A percentile compares a stretch with the other conserved stretches of the same genome.
phyloP scores from a whole-genome alignment of 169 alveolate species.

The Fabrea salina region DNA sequence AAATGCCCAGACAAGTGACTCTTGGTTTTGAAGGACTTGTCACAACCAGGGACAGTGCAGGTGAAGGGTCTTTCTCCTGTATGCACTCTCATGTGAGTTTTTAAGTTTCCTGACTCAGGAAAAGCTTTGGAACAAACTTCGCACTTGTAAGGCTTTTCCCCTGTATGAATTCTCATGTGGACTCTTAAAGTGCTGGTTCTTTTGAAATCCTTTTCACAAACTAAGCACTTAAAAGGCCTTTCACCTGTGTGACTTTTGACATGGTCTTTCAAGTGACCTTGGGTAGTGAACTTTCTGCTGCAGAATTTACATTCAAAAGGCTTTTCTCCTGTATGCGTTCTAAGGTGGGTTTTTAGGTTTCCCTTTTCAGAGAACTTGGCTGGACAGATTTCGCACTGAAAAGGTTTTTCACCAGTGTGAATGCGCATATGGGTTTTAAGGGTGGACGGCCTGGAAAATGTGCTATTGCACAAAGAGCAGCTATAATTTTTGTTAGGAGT shows the following conservation, averaged over 20 bases:
- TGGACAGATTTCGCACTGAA: conserved; percentile 46
- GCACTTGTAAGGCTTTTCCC: conserved; percentile 71
- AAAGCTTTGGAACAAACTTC: conserved; percentile 77
- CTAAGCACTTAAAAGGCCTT: conserved; percentile 77
- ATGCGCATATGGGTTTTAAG: conserved; percentile 77
- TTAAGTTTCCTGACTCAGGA: conserved; percentile 71
- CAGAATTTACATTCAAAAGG: conserved; percentile 54
- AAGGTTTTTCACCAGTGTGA: conserved; percentile 87
- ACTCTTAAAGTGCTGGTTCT: conserved; percentile 75
- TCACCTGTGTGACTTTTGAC: conserved; percentile 81
- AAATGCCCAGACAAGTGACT: conserved; percentile 80
- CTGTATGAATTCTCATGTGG: conserved; percentile 48
- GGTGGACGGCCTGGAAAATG: conserved; percentile 72
- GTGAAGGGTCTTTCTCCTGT: conserved; percentile 86
- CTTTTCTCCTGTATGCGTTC: conserved; percentile 68
- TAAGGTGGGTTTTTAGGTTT: conserved; percentile 22
- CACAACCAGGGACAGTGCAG: conserved; percentile 74
- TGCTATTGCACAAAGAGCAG: conserved; percentile 74
- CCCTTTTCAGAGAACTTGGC: conserved; percentile 6
- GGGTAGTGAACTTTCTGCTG: conserved; percentile 53
- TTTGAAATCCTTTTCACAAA: conserved; percentile 77
- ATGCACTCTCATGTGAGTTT: conserved; percentile 80
- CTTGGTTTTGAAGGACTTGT: conserved; percentile 75
- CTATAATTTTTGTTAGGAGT: background rate
- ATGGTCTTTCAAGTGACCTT: conserved; percentile 79